Percentiles rank a stretch among this genome's conserved stretches.
phyloP scores from a whole-genome alignment of 352 stramenopile genomes.

The Phytophthora kernoviae region DNA sequence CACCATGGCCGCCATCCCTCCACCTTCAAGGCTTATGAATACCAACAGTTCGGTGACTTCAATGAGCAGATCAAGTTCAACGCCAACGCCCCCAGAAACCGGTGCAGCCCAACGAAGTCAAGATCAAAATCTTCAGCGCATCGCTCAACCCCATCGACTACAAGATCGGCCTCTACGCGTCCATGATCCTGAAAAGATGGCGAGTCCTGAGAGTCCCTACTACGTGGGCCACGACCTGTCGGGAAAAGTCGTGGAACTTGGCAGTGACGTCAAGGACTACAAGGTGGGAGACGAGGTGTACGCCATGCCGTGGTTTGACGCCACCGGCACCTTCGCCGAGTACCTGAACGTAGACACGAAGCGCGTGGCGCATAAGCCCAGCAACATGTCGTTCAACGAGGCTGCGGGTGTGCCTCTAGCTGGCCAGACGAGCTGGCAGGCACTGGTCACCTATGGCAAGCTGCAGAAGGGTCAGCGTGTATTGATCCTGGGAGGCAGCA shows the following conservation, averaged over 20 bases:
- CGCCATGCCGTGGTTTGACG: conserved; percentile 8
- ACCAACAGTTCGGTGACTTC: conserved; percentile 35
- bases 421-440: conserved; percentile 41
- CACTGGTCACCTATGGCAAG: conserved; percentile 31
- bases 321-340: conserved; percentile 31
- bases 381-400: conserved; percentile 37
- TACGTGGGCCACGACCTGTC: conserved; percentile 47
- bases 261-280: conserved; percentile 27
- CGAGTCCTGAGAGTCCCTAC: conserved; percentile 34
- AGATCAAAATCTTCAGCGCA: conserved; percentile 37
- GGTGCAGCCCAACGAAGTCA: conserved; percentile 29
- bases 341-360: conserved; percentile 22
- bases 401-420: conserved; percentile 36
- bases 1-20: conserved; percentile 13
- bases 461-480: conserved; percentile 37
- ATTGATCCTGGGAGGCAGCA: conserved; percentile 63
- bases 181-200: conserved; percentile 21
- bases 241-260: conserved; percentile 37
- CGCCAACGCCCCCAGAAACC: conserved; percentile 13
- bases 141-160: conserved; percentile 34
- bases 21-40: conserved; percentile 36
- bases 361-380: conserved; percentile 34
- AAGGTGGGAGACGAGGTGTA: conserved; percentile 37
- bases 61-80: conserved; percentile 35
- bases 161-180: conserved; percentile 19